Conservation (phyloP, 331 rosid species). For the Quercus phellos region DNA sequence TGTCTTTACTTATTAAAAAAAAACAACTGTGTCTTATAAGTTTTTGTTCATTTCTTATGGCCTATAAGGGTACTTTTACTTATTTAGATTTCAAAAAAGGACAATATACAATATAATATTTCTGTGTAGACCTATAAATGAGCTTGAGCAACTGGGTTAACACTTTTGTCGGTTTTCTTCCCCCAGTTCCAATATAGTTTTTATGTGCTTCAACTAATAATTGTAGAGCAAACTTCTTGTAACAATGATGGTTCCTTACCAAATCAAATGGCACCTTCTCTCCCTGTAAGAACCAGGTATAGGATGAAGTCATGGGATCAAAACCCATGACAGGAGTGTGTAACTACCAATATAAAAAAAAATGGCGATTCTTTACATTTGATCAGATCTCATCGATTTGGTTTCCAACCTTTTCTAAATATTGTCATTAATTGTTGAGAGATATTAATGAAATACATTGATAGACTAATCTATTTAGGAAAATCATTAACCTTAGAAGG, state of each 20-base stretch:
- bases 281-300: too few species aligned
- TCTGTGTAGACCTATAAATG: not conserved
- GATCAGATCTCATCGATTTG: not conserved
- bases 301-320: too few species aligned
- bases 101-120: not conserved
- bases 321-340: too few species aligned
- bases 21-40: not conserved
- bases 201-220: not conserved
- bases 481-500: not conserved
- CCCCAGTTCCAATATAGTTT: not conserved
- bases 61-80: not conserved
- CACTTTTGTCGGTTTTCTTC: not conserved
- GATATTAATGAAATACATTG: not conserved
- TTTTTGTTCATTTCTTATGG: not conserved
- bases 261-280: too few species aligned
- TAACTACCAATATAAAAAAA: too few species aligned
- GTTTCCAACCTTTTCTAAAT: not conserved
- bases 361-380: not conserved
- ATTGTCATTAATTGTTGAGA: not conserved
- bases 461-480: not conserved
- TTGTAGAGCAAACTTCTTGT: not conserved
- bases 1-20: not conserved
- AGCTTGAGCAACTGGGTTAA: not conserved
- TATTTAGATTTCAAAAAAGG: not conserved
- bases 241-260: not conserved